Evolutionary conservation across 2,329 filamentous ascomycete genomes (phyloP), one percentile per base, ranked within the genome.

Genomic region (Purpureocillium lavendulum): DNA sequence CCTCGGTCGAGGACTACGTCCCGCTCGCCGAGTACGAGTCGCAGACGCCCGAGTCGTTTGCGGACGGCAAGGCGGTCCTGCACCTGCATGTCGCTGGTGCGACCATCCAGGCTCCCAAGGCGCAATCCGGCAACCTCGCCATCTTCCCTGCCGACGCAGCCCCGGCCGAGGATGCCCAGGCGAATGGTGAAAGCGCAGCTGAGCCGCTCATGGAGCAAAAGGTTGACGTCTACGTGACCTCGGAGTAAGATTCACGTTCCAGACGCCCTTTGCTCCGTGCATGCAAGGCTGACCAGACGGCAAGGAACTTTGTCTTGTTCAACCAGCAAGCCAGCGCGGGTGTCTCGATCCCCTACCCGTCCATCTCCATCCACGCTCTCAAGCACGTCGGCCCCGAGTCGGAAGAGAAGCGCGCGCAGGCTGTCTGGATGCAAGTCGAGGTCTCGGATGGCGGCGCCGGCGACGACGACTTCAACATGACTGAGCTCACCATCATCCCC

Each of bases 321-420:
- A 82, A 80, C 48, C 59, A 65, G 11, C 58, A 70, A 4, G 71
- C 68, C 11, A 65, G 69, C 29, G 70, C 64, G 14, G 85, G 84
- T 45, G 62, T 87, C 33, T 71, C 77, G 31, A 83, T 89, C 47
- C 77, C 82, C 0, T 90, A 88, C 59, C 83, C 80, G 3, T 67
- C 76, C 44, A 84, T 90, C 56, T 80, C 80, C 16, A 78, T 89
- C 13, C 84, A 88, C 56, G 85, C 83, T 1, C 75, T 84, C 50
- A 82, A 86, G 60, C 75, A 77, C 40, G 66, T 75, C 51, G 57
- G 54, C 36, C 40, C 45, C 45, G 58, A 63, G 33, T 55, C 63
- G 21, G 60, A 65, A 15, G 57, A 62, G 30, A 43, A 51, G 11
- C 55, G 60, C 15, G 56, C 59, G 35, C 66, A 70, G 41, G 68